A percentile compares a stretch with the other conserved stretches of the same genome.
phyloP scores from a whole-genome alignment of 805 yeast species.

The Teunomyces panamensis region DNA sequence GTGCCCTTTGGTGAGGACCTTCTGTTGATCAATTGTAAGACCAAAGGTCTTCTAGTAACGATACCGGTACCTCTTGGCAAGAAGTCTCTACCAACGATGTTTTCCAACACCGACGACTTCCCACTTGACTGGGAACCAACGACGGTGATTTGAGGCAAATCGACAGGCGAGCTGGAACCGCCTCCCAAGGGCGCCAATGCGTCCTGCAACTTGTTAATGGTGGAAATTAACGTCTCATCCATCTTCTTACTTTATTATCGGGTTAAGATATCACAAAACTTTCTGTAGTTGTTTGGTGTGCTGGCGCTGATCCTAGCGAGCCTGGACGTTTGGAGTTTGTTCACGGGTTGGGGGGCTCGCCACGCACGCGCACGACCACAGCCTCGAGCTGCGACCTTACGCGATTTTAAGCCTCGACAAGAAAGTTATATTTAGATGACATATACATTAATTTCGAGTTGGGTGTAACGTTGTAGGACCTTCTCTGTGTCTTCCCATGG shows the following conservation, averaged over 20 bases:
- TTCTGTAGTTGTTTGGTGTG: not conserved
- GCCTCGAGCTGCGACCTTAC: not conserved
- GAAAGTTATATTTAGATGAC: constrained; percentile 31
- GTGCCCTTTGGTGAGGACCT: constrained; percentile 29
- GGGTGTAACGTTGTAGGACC: constrained; percentile 35
- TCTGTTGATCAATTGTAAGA: constrained; percentile 74
- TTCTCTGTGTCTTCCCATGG: constrained; percentile 73
- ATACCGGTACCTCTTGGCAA: constrained; percentile 92
- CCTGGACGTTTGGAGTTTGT: not conserved
- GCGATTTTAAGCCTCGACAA: not conserved
- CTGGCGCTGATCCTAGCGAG: not conserved
- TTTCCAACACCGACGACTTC: constrained; percentile 84
- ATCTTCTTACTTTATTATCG: constrained; percentile 26
- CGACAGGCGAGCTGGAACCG: constrained; percentile 75
- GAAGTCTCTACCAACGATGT: constrained; percentile 88
- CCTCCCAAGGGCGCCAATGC: constrained; percentile 72
- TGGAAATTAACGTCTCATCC: constrained; percentile 78
- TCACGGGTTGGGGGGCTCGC: not conserved
- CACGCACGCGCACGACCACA: not conserved
- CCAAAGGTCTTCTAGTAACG: constrained; percentile 85
- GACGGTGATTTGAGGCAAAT: constrained; percentile 91
- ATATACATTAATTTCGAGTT: constrained; percentile 45
- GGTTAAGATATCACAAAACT: not conserved
- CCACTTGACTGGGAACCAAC: constrained; percentile 92
- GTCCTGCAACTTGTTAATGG: constrained; percentile 76